Percentiles rank a stretch among this genome's conserved stretches.
Conservation (phyloP, 2,329 filamentous ascomycete species). For the Dothistroma pini region DNA sequence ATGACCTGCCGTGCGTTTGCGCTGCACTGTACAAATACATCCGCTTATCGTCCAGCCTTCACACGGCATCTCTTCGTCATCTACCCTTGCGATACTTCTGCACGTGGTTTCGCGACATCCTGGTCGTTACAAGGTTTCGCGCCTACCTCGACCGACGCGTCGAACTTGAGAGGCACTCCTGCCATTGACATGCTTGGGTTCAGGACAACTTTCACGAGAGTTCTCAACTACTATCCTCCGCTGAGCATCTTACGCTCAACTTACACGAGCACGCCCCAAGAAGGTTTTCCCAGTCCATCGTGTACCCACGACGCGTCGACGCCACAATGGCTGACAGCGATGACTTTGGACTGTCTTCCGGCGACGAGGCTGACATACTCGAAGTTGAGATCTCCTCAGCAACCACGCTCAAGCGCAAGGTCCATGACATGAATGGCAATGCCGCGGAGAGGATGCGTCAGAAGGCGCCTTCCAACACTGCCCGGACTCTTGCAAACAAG, state of each 20-base stretch:
- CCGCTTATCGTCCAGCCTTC: neutral
- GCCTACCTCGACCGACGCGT: neutral
- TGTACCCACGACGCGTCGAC: neutral
- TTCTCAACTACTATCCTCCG: too few relatives aligned
- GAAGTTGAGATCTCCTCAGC: constrained; percentile 16
- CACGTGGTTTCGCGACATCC: neutral
- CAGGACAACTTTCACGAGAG: too few relatives aligned
- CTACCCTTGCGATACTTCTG: neutral
- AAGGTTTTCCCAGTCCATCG: neutral
- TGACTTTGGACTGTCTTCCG: constrained; percentile 27
- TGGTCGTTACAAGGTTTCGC: neutral
- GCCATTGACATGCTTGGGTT: neutral
- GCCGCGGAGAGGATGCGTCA: constrained; percentile 12
- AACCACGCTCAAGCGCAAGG: constrained; percentile 14
- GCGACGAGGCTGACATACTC: constrained; percentile 26
- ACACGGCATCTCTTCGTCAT: neutral
- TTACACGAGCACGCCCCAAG: constrained; percentile 1
- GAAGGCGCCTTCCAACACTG: constrained; percentile 5
- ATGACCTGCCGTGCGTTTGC: neutral
- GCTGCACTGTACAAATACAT: constrained; percentile 8
- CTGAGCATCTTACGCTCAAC: too few relatives aligned
- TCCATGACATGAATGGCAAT: constrained; percentile 1
- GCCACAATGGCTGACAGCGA: constrained; percentile 14
- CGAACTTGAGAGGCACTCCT: neutral
- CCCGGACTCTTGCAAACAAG: constrained; percentile 27